A percentile compares a stretch with the other conserved stretches of the same genome.
These are phyloP conservation scores for Secale cereale DNA, from an alignment of 176 grass and related monocot species.

Conservation along the genomic window DNA sequence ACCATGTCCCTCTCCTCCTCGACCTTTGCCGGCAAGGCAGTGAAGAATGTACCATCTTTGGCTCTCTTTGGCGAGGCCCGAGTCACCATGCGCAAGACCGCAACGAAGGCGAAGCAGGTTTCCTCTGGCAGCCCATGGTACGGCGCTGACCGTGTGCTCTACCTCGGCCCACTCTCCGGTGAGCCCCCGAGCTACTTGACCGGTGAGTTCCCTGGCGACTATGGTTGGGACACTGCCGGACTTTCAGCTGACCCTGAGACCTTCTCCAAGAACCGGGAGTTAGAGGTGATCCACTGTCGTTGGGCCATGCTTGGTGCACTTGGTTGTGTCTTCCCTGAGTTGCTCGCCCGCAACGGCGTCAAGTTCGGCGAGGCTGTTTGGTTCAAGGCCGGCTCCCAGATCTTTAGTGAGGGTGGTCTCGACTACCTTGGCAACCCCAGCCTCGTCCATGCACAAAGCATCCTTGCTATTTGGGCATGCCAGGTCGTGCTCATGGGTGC, in stretches of 20 bases:
- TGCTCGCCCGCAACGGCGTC: not conserved
- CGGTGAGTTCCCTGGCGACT: not conserved
- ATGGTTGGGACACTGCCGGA: not conserved
- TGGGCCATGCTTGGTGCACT: slow-evolving; percentile 7
- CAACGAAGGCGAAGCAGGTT: not conserved
- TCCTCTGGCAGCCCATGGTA: not conserved
- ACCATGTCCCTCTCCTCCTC: not conserved
- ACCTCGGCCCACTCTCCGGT: not conserved
- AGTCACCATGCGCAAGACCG: not conserved
- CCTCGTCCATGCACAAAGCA: not conserved
- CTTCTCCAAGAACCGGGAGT: not conserved
- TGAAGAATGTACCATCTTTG: not conserved
- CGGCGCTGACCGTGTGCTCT: not conserved
- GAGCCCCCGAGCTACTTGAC: not conserved
- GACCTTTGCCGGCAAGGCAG: not conserved
- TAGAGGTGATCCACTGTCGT: not conserved
- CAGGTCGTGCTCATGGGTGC: slow-evolving; percentile 11
- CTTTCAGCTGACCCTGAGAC: not conserved
- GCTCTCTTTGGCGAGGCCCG: not conserved
- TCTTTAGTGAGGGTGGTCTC: not conserved
- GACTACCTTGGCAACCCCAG: not conserved
- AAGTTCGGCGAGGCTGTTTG: not conserved
- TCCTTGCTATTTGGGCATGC: not conserved
- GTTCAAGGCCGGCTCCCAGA: not conserved
- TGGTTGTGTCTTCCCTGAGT: not conserved